These are phyloP conservation scores for Fraxinus platypoda DNA, from an alignment of 305 asterid species.

Conservation along the genomic window DNA sequence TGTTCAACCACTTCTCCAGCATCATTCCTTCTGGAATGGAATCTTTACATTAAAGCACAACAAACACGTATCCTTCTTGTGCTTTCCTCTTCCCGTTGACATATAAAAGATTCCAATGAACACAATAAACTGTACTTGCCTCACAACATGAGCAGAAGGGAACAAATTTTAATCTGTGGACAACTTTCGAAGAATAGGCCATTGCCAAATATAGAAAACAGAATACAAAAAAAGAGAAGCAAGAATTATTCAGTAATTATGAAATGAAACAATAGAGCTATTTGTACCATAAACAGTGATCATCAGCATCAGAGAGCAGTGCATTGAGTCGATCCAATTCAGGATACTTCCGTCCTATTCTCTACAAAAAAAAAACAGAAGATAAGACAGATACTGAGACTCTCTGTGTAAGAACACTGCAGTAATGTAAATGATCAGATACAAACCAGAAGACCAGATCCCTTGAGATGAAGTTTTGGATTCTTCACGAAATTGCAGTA, in stretches of 20 bases:
- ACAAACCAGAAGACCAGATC: constrained; percentile 61
- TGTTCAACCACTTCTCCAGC: constrained; percentile 1
- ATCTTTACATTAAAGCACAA: background rate
- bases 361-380: constrained; percentile 44
- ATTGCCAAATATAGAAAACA: background rate
- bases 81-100: background rate
- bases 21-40: background rate
- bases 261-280: constrained; percentile 19
- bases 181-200: background rate
- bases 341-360: constrained; percentile 53
- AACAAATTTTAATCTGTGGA: background rate
- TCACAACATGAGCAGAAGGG: constrained; percentile 8
- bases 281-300: constrained; percentile 68
- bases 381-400: constrained; percentile 27
- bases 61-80: background rate
- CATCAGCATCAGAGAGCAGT: constrained; percentile 64
- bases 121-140: background rate
- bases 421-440: constrained; percentile 21
- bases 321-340: constrained; percentile 51
- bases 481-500: constrained; percentile 56
- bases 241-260: background rate
- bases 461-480: constrained; percentile 50
- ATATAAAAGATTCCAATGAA: background rate
- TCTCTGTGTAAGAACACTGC: constrained; percentile 11
- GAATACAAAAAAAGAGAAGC: background rate